phyloP scores from a whole-genome alignment of 164 flowering plant species.

The Magnolia sinica region DNA sequence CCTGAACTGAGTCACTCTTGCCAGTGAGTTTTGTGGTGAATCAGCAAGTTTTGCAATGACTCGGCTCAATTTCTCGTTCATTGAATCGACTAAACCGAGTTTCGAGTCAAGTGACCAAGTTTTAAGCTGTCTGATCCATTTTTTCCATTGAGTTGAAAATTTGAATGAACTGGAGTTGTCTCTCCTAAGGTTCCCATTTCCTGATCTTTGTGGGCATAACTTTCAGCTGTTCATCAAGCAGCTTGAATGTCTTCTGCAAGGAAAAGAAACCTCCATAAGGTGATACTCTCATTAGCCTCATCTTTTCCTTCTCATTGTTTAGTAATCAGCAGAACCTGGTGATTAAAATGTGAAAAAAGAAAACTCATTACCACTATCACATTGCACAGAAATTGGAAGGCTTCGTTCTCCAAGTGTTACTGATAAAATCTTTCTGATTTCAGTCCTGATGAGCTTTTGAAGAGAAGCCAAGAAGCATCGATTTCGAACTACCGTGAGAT shows the following conservation, averaged over 20 bases:
- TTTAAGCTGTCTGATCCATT: too few relatives aligned
- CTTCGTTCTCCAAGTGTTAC: background rate
- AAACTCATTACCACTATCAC: background rate
- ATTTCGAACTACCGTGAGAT: conserved; percentile 84
- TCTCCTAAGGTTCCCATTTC: background rate
- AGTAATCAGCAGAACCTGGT: too few relatives aligned
- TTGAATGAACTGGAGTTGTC: too few relatives aligned
- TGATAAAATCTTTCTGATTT: conserved; percentile 9
- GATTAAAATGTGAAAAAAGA: background rate
- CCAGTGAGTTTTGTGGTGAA: too few relatives aligned
- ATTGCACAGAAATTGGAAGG: background rate
- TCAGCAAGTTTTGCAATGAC: too few relatives aligned
- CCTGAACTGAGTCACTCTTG: too few relatives aligned
- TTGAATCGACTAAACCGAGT: too few relatives aligned
- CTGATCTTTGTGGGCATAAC: background rate
- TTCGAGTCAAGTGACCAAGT: too few relatives aligned
- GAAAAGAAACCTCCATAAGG: conserved; percentile 70
- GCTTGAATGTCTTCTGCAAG: conserved; percentile 73
- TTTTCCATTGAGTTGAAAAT: too few relatives aligned
- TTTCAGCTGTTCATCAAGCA: conserved; percentile 88
- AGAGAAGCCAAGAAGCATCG: conserved; percentile 74
- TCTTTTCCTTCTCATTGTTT: background rate
- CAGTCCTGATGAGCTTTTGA: conserved; percentile 78
- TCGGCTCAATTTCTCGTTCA: too few relatives aligned
- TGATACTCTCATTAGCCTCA: conserved; percentile 17